Base-by-base conservation (phyloP, 225 moss, liverwort and hornwort species). In the Neckera pumila region DNA sequence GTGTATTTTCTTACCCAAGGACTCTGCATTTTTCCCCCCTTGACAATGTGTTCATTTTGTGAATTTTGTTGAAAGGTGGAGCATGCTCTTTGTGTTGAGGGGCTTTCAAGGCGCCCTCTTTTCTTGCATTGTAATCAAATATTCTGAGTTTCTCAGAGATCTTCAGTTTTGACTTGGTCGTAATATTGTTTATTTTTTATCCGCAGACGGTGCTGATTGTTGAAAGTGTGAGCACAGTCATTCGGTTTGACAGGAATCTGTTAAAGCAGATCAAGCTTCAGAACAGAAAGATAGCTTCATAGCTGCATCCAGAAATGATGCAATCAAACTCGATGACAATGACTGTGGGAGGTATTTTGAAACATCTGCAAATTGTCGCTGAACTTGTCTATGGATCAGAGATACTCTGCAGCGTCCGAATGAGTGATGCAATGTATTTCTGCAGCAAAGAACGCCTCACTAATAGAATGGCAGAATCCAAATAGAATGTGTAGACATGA, bases 141-240 rank as follows among this genome's bases (percentile, higher is more conserved):
- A 22, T 80, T 64, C 28, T 18, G 30, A 81, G 38, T 80, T 58
- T 28, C 40, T 42, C 14, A 54, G 42, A 85, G 51, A 58, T 42
- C 26, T 81, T 20, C 38, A 53, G 53, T 31, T 81, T 66, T 38
- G 20, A 38, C n/a, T 53, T 80, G 30, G 43, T n/a, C 16, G 38
- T 74, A 60, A 54, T 80, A 26, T 36, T 76, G 19, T 57, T 38
- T 64, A 51, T 57, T 11, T 53, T 40, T 74, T 85, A 34, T 79
- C 56, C 85, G 91, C 96, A 98, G 97, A 98, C 95, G 72, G 89
- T 98, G 88, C 88, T 98, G 89, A 95, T 98, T 51, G 95, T 98
- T 58, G 97, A 96, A 87, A 98, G 97, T 76, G 94, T 94, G 72
- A 93, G 97, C 89, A 93, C 95, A 17, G 92, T 96, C 34, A 95